Evolutionary conservation across 176 grass and related monocot species (phyloP), one percentile per base, ranked within the genome.

Genomic region (Melocanna baccifera): DNA sequence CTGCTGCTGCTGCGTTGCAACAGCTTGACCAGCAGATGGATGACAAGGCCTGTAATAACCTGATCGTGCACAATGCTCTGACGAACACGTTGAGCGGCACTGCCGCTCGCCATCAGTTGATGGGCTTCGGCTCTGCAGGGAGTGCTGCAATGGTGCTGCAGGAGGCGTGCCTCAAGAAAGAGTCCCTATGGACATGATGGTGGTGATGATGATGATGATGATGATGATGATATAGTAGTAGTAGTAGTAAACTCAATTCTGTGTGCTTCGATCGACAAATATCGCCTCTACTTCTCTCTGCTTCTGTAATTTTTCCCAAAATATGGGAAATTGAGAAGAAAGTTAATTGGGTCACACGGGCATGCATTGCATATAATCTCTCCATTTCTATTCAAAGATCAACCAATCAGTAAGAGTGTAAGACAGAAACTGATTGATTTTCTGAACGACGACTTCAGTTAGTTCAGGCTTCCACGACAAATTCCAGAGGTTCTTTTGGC

Each of bases 151-250:
- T 81, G 52, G 43, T 89, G 71, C 72, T 91, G 15, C 89, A 91
- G 81, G 92, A 94, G 41, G 58, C 77, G 6, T 78, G 72, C 83
- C 87, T 91, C 34, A 89, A 94, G 87, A 89, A 86, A 79, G 92
- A 94, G 84, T 85, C 81, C 64, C 81, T 94, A 9, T 94, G 92
- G 89, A 58, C 89, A 56, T 91, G 73, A 92, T 20, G 25, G 47
- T 16, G n/a, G n/a, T n/a, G n/a, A n/a, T n/a, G 13, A 29, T 71
- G 12, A 12, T 19, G 56, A 19, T 20, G 50, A 5, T 51, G 50
- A 16, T 52, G 48, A 11, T 14, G 2, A 3, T 14, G 12, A 15
- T 48, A 14, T 3, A 50, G 48, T 50, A 50, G 48, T 6, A 22
- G 53, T 57, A 59, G 56, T 71, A 71, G 30, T 68, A 68, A 68